Evolutionary conservation across 768 basidiomycete species (phyloP), one percentile per base, ranked within the genome.

Genomic region (Suillus americanus): DNA sequence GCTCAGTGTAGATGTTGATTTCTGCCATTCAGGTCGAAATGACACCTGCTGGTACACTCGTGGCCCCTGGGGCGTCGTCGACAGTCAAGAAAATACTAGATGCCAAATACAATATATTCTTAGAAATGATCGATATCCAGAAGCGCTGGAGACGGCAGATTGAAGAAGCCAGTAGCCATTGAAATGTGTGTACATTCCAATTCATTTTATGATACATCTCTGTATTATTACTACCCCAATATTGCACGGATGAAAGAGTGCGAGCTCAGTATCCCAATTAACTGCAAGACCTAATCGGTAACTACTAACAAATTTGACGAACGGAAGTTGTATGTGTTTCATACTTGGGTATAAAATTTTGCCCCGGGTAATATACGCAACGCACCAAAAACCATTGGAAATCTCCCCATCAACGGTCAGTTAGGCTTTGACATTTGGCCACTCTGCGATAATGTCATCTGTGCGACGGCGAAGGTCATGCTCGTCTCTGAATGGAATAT

Each of bases 101-200:
- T 62, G 94, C 90, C 9, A 99, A 99, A 80, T 99, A 97, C 78
- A 88, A 86, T 74, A 95, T 98, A 71, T 99, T 98, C 80, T 78
- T 85, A 63, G 95, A 98, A 75, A 84, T 80, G 23, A 94, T 97
- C 55, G 91, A 94, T 18, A 89, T 94, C 48, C 97, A 99, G 81
- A 86, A 86, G 73, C 82, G 87, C 64, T 98, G 95, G 97, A 85
- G 93, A 66, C 79, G 80, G 68, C 83, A 92, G 72, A 90, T 97
- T 72, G 88, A 91, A 65, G 83, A 84, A 56, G 88, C 89, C 8
- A 35, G 35, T 43, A 20, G 62, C 23, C 66, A 68, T 40, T 75
- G 69, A 54, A 38, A 50, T 13, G 37, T 28, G 35, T 25, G 37
- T 16, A 23, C 37, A 57, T 38, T 57, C 37, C 23, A 23, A 56